Evolutionary conservation across 2,329 filamentous ascomycete species (phyloP), one percentile per base, ranked within the genome.

Genomic region (Aspergillus pseudoviridinutans): DNA sequence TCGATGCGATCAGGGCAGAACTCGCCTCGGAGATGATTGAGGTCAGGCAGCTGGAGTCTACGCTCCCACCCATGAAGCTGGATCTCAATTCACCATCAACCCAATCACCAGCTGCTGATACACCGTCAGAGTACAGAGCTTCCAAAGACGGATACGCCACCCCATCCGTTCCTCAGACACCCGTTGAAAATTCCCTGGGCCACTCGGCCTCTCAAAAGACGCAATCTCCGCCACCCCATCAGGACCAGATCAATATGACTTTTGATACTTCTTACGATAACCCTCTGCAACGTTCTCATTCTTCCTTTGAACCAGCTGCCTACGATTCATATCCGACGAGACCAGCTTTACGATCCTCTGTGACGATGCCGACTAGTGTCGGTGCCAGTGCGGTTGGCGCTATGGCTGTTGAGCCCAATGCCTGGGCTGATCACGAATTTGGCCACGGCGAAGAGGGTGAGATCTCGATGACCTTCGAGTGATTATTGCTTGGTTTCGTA

Each of bases 1-100:
- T 99, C 50, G 94, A 99, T 67, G 94, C 94, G 12, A 97, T 99
- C 63, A 84, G 91, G 51, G 87, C 91, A 9, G 90, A 95, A 67
- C 79, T 99, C 35, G 90, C 90, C 28, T 85, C 84, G 51, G 89
- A 93, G 61, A 80, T 82, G 47, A 82, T 84, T 25, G 82, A 87
- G 71, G 86, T 95, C 62, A 88, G 86, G 69, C 90, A 97, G 76
- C 84, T 97, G 58, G 84, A 94, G 74, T 92, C 89, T 51, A 97
- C 92, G 1, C 78, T 97, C 25, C 92, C 93, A 49, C 91, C 92
- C 0, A 95, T 97, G 83, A 94, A 91, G 71, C 82, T 97, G 57
- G 84, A 88, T 59, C 66, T 87, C 32, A 73, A 74, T 54, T 59
- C 68, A 9, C 64, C 67, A 1, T 28, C 66, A 0, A 58, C 62